A percentile compares a stretch with the other conserved stretches of the same genome.
Evolutionary conservation across 441 rosid species (phyloP).

Genomic region (Melianthus villosus): DNA sequence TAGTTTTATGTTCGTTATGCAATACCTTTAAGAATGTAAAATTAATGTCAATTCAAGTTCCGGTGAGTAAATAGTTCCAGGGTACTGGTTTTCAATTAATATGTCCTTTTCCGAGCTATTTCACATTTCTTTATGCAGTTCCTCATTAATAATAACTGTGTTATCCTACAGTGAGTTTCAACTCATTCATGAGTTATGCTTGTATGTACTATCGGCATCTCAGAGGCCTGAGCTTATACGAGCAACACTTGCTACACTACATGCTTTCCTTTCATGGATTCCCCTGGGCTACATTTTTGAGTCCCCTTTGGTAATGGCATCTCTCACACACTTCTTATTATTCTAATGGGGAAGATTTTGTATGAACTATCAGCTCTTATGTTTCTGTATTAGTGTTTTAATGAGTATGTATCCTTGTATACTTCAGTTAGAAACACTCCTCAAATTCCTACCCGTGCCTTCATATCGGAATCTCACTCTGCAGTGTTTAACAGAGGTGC

Average conservation of each 20-base stretch:
- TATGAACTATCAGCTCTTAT: not conserved
- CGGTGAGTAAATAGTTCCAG: too few relatives aligned
- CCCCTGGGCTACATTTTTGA: constrained; percentile 99
- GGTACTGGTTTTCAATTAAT: too few relatives aligned
- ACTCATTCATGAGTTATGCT: constrained; percentile 97
- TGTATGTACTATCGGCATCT: constrained; percentile 89
- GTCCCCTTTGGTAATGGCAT: constrained; percentile 66
- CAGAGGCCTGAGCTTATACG: constrained; percentile 92
- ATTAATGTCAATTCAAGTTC: too few relatives aligned
- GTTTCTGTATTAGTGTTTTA: not conserved
- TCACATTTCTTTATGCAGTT: constrained; percentile 10
- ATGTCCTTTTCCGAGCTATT: not conserved
- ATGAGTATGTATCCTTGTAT: constrained; percentile 5
- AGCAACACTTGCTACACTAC: constrained; percentile 86
- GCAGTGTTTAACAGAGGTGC: constrained; percentile 96
- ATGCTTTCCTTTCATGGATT: constrained; percentile 99
- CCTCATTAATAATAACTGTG: too few relatives aligned
- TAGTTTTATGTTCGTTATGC: too few relatives aligned
- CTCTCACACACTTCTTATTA: not conserved
- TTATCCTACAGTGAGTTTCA: constrained; percentile 85
- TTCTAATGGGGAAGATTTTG: constrained; percentile 3
- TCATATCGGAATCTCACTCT: constrained; percentile 90
- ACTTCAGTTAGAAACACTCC: constrained; percentile 80
- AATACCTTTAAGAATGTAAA: too few relatives aligned
- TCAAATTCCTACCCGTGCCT: constrained; percentile 68